Conservation (phyloP, 352 stramenopile genomes). For the Phytophthora pseudosyringae region DNA sequence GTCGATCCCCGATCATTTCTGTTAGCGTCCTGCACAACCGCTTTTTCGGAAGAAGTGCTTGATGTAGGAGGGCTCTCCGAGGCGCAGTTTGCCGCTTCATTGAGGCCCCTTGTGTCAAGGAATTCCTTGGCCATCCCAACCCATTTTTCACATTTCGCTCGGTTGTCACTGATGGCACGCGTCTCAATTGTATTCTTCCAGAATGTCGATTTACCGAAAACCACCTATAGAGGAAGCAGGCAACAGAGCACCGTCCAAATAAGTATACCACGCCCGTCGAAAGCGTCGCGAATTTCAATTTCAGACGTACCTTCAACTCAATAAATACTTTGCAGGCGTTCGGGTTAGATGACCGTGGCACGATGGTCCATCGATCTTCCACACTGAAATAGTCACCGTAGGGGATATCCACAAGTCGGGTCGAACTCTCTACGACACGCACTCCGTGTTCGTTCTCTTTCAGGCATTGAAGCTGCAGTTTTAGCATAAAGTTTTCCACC, state of each 20-base stretch:
- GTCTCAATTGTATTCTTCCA: constrained; percentile 85
- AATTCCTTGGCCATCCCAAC: constrained; percentile 66
- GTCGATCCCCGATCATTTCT: constrained; percentile 23
- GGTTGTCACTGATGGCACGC: constrained; percentile 77
- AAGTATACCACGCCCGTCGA: no score
- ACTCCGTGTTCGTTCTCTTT: constrained; percentile 51
- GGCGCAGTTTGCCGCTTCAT: constrained; percentile 11
- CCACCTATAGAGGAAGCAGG: constrained; percentile 43
- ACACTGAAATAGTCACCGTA: constrained; percentile 91
- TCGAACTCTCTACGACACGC: constrained; percentile 77
- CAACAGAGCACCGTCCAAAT: not conserved
- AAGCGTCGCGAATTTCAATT: not conserved
- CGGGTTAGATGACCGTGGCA: constrained; percentile 46
- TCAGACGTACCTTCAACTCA: constrained; percentile 64
- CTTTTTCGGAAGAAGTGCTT: constrained; percentile 31
- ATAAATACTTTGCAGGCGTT: constrained; percentile 72
- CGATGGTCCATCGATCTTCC: constrained; percentile 81
- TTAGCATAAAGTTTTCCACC: not conserved
- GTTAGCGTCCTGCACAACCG: constrained; percentile 2
- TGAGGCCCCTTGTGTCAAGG: constrained; percentile 27
- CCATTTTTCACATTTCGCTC: constrained; percentile 76
- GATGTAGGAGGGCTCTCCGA: constrained; percentile 27
- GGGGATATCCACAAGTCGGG: constrained; percentile 80
- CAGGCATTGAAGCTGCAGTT: constrained; percentile 62
- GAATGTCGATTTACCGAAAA: constrained; percentile 86